phyloP scores from a whole-genome alignment of 73 alveolate species.

The Tetrahymena malaccensis region DNA sequence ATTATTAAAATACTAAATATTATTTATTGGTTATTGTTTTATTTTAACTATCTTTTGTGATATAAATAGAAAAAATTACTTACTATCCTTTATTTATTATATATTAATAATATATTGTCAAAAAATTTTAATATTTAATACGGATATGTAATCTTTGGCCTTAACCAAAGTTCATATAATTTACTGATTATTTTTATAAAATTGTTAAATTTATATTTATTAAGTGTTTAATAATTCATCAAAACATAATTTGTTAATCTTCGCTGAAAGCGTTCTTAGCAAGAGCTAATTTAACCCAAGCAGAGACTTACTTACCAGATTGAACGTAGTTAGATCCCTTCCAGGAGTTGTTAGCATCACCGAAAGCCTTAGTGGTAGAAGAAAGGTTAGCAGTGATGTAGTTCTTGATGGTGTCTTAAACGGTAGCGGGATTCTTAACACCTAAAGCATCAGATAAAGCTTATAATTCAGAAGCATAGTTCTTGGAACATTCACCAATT shows the following conservation, averaged over 20 bases:
- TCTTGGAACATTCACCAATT: background rate
- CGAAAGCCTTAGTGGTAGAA: background rate
- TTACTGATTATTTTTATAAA: background rate
- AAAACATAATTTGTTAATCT: background rate
- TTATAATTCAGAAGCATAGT: background rate
- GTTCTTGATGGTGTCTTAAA: background rate
- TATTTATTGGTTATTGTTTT: too few relatives aligned
- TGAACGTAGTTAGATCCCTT: background rate
- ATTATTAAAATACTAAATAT: too few relatives aligned
- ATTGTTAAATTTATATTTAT: background rate
- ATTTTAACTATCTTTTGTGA: too few relatives aligned
- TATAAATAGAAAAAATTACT: too few relatives aligned
- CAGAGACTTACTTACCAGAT: background rate
- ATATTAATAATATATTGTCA: too few relatives aligned
- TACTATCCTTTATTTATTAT: too few relatives aligned
- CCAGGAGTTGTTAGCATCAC: background rate
- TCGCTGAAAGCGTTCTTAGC: background rate
- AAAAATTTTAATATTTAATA: too few relatives aligned
- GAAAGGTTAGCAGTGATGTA: background rate
- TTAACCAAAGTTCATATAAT: background rate
- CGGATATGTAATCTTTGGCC: too few relatives aligned
- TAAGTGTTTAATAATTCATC: background rate
- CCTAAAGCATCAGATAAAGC: background rate
- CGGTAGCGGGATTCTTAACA: background rate
- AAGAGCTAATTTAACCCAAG: background rate